Evolutionary conservation across 2,329 filamentous ascomycete genomes (phyloP).

Genomic region (Atkinsonella hypoxylon): DNA sequence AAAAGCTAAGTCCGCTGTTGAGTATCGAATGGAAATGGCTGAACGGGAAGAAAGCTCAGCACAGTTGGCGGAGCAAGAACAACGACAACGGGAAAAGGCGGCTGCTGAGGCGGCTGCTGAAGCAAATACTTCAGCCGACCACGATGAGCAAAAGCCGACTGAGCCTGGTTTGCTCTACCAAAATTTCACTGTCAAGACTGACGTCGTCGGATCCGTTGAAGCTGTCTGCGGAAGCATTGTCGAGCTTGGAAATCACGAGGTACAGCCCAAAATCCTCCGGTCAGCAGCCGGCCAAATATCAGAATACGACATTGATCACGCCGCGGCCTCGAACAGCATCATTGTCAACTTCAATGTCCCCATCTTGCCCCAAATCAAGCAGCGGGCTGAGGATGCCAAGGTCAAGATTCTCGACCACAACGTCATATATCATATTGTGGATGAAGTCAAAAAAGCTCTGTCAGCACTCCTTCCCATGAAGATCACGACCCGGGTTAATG

Average conservation of each 20-base stretch:
- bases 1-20: conserved; percentile 64
- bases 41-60: conserved; percentile 65
- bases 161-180: conserved; percentile 41
- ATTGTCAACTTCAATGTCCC: conserved; percentile 80
- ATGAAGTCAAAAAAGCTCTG: conserved; percentile 58
- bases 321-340: conserved; percentile 60
- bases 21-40: conserved; percentile 60
- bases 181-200: conserved; percentile 81
- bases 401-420: conserved; percentile 77
- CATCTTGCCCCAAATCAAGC: conserved; percentile 54
- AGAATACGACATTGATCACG: conserved; percentile 84
- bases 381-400: conserved; percentile 55
- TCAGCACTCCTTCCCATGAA: conserved; percentile 56
- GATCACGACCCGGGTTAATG: conserved; percentile 59
- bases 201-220: conserved; percentile 89
- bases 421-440: conserved; percentile 70
- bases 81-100: conserved; percentile 44
- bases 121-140: conserved; percentile 20
- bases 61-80: conserved; percentile 65
- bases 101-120: conserved; percentile 26
- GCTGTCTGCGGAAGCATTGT: conserved; percentile 69
- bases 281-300: conserved; percentile 66
- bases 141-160: conserved; percentile 24
- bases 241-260: conserved; percentile 74
- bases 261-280: conserved; percentile 64